Evolutionary conservation across 2,329 filamentous ascomycete species (phyloP).

Genomic region (Stachybotrys chartarum): DNA sequence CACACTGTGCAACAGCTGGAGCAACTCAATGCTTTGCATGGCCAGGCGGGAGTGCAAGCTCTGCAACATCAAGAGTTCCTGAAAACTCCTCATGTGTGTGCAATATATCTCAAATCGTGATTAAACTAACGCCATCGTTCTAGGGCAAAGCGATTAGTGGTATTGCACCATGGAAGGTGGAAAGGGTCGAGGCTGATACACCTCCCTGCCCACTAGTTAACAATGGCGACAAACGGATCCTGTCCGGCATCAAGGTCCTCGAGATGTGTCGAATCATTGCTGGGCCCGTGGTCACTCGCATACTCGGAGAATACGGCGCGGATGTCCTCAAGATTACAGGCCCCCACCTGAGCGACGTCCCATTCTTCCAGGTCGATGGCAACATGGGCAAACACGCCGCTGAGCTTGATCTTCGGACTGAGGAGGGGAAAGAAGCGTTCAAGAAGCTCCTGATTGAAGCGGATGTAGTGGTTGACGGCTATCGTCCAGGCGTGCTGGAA

Average conservation of each 20-base stretch:
- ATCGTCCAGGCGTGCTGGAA: conserved; percentile 58
- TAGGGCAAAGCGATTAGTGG: conserved; percentile 36
- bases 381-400: conserved; percentile 65
- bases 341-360: conserved; percentile 60
- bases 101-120: not conserved
- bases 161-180: conserved; percentile 41
- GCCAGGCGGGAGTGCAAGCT: conserved; percentile 54
- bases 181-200: conserved; percentile 41
- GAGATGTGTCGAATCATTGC: conserved; percentile 72
- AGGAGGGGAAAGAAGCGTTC: conserved; percentile 46
- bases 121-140: not conserved
- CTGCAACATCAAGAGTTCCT: conserved; percentile 54
- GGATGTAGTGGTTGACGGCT: conserved; percentile 62
- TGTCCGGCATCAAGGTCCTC: conserved; percentile 62
- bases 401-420: conserved; percentile 54
- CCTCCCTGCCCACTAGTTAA: conserved; percentile 33
- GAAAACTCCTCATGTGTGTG: conserved; percentile 36
- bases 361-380: conserved; percentile 65
- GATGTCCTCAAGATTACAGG: conserved; percentile 67
- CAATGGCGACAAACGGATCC: conserved; percentile 16
- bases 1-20: conserved; percentile 52
- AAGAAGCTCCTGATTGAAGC: conserved; percentile 52
- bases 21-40: conserved; percentile 43
- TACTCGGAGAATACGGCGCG: conserved; percentile 69
- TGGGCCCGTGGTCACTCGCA: conserved; percentile 63